A percentile compares a stretch with the other conserved stretches of the same genome.
Conservation (phyloP, 345 rosid species). For the Alliaria petiolata region DNA sequence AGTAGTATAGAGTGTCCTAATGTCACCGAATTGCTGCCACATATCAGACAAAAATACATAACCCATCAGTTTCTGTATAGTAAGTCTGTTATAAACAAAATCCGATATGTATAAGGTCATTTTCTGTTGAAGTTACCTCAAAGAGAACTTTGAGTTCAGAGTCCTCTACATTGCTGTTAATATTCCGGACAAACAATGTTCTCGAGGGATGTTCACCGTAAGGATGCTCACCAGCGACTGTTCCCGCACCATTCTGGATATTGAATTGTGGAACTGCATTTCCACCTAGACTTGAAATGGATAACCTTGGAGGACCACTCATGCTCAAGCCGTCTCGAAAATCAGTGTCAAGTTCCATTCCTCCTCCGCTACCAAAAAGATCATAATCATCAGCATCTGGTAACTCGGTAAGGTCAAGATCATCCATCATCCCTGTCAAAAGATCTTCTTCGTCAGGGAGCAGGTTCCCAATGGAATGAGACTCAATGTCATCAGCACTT, state of each 20-base stretch:
- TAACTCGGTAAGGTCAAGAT: slow-evolving; percentile 56
- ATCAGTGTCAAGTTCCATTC: slow-evolving; percentile 72
- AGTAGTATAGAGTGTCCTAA: slow-evolving; percentile 74
- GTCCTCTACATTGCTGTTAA: slow-evolving; percentile 82
- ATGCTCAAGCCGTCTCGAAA: slow-evolving; percentile 46
- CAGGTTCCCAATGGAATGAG: slow-evolving; percentile 42
- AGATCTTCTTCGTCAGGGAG: slow-evolving; percentile 84
- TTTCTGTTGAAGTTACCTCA: slow-evolving; percentile 41
- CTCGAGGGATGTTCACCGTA: slow-evolving; percentile 85
- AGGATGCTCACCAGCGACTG: slow-evolving; percentile 80
- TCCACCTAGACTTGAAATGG: slow-evolving; percentile 47
- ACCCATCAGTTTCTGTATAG: slow-evolving; percentile 15
- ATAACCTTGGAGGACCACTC: slow-evolving; percentile 49
- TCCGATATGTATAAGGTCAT: not conserved
- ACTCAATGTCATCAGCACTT: slow-evolving; percentile 38
- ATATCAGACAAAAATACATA: not conserved
- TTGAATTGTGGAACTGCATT: slow-evolving; percentile 46
- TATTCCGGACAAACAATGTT: slow-evolving; percentile 78
- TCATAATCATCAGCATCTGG: slow-evolving; percentile 75
- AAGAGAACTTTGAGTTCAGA: slow-evolving; percentile 61
- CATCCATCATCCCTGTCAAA: slow-evolving; percentile 71
- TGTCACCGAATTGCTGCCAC: slow-evolving; percentile 77
- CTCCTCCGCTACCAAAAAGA: slow-evolving; percentile 79
- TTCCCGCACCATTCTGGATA: slow-evolving; percentile 53
- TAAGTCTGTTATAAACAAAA: not conserved